Conservation (phyloP, 106 monocot species). For the Dendrobium officinale region DNA sequence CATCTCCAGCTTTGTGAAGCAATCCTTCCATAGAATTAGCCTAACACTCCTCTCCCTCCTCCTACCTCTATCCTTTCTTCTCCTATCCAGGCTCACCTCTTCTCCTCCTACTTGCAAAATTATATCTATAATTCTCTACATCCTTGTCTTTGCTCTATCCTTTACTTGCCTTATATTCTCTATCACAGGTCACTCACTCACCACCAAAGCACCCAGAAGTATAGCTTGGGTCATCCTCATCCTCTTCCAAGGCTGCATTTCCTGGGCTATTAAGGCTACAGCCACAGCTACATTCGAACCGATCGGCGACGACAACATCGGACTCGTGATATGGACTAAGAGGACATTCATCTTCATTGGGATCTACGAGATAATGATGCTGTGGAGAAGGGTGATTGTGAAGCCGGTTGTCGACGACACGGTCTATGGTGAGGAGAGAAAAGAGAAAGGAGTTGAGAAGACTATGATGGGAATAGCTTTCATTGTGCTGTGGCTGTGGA, state of each 20-base stretch:
- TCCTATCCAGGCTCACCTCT: background rate
- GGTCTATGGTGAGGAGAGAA: conserved; percentile 8
- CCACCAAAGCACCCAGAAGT: background rate
- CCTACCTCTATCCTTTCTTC: background rate
- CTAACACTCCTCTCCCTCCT: background rate
- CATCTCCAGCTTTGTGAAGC: background rate
- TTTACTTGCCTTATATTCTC: background rate
- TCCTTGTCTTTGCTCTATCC: background rate
- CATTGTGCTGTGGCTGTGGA: conserved; percentile 10
- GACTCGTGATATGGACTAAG: background rate
- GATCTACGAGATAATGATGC: background rate
- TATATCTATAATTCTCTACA: background rate
- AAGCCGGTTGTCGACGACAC: background rate
- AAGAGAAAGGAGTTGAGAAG: background rate
- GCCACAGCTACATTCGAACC: background rate
- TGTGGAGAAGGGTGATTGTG: background rate
- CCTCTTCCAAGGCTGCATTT: background rate
- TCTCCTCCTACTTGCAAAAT: background rate
- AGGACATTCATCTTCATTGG: background rate
- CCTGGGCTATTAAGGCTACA: background rate
- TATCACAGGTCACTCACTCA: background rate
- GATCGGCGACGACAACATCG: background rate
- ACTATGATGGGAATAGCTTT: conserved; percentile 8
- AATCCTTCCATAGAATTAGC: background rate
- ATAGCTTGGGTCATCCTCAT: background rate